Evolutionary conservation across 2,329 filamentous ascomycete species (phyloP), one percentile per base, ranked within the genome.

Genomic region (Aspergillus chevalieri): DNA sequence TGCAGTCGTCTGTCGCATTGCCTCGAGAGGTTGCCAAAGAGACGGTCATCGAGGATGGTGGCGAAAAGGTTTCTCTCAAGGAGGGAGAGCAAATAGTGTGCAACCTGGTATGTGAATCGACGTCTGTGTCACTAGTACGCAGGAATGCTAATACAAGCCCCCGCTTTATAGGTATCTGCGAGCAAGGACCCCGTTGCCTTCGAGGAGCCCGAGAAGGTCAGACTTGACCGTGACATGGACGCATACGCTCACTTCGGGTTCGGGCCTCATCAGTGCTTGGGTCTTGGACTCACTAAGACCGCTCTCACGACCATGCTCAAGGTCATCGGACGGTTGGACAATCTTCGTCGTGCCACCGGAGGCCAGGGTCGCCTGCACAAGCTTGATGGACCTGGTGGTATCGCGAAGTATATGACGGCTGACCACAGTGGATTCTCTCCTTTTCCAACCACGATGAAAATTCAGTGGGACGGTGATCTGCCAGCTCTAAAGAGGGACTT

Each of bases 221-320:
- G 81, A 55, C 79, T 86, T 0, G 75, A 79, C 14, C 80, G 86
- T 0, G 81, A 84, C 0, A 63, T 84, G 22, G 77, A 80, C 4
- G 66, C 71, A 1, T 89, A 90, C 62, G 76, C 86, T 49, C 78
- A 83, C 64, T 84, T 85, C 55, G 80, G 81, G 7, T 73, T 76
- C 2, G 85, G 84, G 0, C 77, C 83, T 7, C 82, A 87, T 57
- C 70, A 78, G 12, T 84, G 80, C 55, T 69, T 89, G 0, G 85
- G 83, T 3, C 47, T 65, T 12, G 63, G 53, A 10, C 56, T 68
- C 24, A 65, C 63, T 47, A 62, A 66, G 44, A 46, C 61, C n/a
- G 65, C 61, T 26, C 56, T 69, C 38, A 64, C 69, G 3, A 65
- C 68, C 6, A 71, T 71, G 64, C 61, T 73, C 8, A 69, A 68